Evolutionary conservation across 352 stramenopile genomes (phyloP).

Genomic region (Phytopythium delawarense): DNA sequence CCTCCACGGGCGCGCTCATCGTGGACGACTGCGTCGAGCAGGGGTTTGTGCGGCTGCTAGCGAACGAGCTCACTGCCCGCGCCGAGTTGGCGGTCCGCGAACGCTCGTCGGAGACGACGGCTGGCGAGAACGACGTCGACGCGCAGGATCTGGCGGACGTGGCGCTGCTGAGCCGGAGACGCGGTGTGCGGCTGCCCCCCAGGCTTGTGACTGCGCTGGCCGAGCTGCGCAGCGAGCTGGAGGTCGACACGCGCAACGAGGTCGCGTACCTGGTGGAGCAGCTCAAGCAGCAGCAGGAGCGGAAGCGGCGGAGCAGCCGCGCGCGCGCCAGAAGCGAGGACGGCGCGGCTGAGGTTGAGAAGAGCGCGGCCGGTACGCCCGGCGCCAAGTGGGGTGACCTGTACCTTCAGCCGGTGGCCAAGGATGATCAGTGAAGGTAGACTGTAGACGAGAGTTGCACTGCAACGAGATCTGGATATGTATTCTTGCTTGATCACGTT

Average conservation of each 20-base stretch:
- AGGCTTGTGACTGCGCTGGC: constrained; percentile 27
- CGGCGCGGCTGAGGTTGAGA: not conserved
- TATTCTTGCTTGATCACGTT: constrained; percentile 1
- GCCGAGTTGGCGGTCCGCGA: constrained; percentile 1
- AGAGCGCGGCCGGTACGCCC: constrained; percentile 4
- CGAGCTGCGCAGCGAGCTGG: constrained; percentile 15
- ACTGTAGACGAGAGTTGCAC: not conserved
- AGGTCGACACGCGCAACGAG: constrained; percentile 19
- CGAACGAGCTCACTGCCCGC: constrained; percentile 21
- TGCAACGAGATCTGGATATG: too few species aligned
- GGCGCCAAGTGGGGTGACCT: constrained; percentile 29
- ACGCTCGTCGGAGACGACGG: not conserved
- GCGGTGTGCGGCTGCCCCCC: constrained; percentile 26
- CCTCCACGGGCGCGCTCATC: constrained; percentile 45
- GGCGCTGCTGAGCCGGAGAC: constrained; percentile 28
- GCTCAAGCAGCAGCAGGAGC: constrained; percentile 8
- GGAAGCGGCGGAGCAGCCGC: constrained; percentile 1
- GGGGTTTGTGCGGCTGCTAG: constrained; percentile 30
- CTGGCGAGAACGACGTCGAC: constrained; percentile 16
- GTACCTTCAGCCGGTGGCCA: constrained; percentile 24
- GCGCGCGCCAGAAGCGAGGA: not conserved
- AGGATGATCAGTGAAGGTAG: constrained; percentile 9
- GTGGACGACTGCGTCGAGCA: constrained; percentile 50
- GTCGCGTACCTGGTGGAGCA: constrained; percentile 17
- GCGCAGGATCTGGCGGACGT: constrained; percentile 28